A percentile compares a stretch with the other conserved stretches of the same genome.
Conservation (phyloP, 257 asterid genomes). For the Przewalskia tangutica region DNA sequence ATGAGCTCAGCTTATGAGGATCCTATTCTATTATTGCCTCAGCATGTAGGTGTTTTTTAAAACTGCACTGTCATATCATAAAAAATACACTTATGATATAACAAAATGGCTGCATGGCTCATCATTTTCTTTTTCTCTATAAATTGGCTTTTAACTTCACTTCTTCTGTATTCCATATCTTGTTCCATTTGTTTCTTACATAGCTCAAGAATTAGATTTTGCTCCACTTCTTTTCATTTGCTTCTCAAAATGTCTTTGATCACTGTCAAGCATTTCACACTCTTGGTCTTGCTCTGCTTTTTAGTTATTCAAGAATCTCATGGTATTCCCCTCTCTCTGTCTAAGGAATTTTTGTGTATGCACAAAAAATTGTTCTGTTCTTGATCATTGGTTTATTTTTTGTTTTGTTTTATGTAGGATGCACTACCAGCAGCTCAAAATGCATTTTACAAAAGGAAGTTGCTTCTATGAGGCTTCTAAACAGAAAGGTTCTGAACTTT, state of each 20-base stretch:
- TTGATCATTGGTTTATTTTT: not conserved
- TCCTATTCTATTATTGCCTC: slow-evolving; percentile 18
- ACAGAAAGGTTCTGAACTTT: slow-evolving; percentile 18
- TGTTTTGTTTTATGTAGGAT: slow-evolving; percentile 22
- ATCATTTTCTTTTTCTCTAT: slow-evolving; percentile 22
- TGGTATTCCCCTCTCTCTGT: not conserved
- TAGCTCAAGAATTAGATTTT: not conserved
- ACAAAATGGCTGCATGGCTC: slow-evolving; percentile 23
- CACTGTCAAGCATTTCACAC: not conserved
- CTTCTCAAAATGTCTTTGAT: slow-evolving; percentile 1
- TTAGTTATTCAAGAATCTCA: slow-evolving; percentile 2
- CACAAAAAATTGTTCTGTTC: not conserved
- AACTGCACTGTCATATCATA: slow-evolving; percentile 44
- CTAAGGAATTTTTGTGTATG: not conserved
- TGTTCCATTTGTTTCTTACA: not conserved
- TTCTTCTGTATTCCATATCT: not conserved
- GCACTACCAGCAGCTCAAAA: slow-evolving; percentile 25
- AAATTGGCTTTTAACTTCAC: slow-evolving; percentile 12
- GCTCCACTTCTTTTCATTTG: not conserved
- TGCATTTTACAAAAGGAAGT: slow-evolving; percentile 4
- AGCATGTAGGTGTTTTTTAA: slow-evolving; percentile 22
- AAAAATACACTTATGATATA: not conserved
- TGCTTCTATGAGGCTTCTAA: slow-evolving; percentile 10
- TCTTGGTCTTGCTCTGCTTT: not conserved
- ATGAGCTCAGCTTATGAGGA: not conserved